These are phyloP conservation scores for Porcisia hertigi DNA, from an alignment of 208 protist genomes.

Conservation along the genomic window DNA sequence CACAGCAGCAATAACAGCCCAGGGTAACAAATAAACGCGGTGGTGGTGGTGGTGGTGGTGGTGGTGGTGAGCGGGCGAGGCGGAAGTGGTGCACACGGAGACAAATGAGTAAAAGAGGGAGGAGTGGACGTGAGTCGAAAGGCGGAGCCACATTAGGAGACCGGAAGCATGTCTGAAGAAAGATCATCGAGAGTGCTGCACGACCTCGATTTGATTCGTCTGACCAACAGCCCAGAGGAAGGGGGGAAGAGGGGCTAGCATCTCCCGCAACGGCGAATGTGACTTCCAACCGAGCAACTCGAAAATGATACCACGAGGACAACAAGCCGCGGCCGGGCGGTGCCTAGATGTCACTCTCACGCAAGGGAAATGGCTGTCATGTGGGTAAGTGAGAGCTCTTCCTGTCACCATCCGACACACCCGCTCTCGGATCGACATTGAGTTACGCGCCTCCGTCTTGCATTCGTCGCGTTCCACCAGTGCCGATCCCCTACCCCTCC, in stretches of 20 bases:
- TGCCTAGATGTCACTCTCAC: not conserved
- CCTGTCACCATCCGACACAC: not conserved
- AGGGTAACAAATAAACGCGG: too few relatives aligned
- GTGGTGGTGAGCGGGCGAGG: too few relatives aligned
- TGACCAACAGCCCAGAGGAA: not conserved
- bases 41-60: too few relatives aligned
- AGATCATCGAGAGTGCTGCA: not conserved
- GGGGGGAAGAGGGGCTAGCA: not conserved
- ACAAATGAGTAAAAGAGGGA: not conserved
- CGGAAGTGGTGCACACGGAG: not conserved
- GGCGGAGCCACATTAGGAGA: not conserved
- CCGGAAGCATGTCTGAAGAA: not conserved
- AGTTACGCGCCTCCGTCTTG: not conserved
- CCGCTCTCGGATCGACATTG: not conserved
- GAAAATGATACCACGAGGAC: too few relatives aligned
- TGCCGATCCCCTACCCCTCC: not conserved
- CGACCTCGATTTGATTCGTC: not conserved
- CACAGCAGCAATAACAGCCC: not conserved
- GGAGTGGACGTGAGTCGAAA: not conserved
- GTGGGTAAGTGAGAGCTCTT: not conserved
- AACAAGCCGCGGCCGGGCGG: not conserved
- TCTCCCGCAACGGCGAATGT: not conserved
- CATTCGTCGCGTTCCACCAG: not conserved
- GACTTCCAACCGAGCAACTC: not conserved
- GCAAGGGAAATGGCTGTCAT: not conserved